Evolutionary conservation across 345 rosid genomes (phyloP), one percentile per base, ranked within the genome.

Genomic region (Sapria himalayana): DNA sequence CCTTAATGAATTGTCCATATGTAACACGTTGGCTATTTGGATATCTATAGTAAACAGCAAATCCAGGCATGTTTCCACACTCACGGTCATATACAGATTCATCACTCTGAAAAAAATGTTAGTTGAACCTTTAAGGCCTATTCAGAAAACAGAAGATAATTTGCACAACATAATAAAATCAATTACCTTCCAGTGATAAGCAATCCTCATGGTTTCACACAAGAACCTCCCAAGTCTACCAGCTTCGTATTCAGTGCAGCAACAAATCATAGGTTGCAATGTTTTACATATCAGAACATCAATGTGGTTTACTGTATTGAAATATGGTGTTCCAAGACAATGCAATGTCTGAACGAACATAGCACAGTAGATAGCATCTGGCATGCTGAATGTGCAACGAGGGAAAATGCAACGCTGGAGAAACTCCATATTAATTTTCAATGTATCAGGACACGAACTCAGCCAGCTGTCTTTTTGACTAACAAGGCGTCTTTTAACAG

Each of bases 51-150:
- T 84, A 84, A 32, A 91, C 96, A 61, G 99, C 99, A 61, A 91
- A 91, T 45, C 99, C 99, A 27, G 99, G 99, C 99, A 73, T 91
- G 61, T 91, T 91, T 50, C 96, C 96, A 22, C 99, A 84, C 52
- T 91, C 93, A 16, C 66, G 69, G 66, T 91, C 99, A 56, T 91
- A 91, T 38, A 91, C 65, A 33, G 96, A 73, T 61, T 91, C 99
- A 35, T 81, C 81, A 44, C 96, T 84, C 96, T 84, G 79, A 12
- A 64, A 46, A 59, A 38, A 14, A 15, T 17, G 25, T 39, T 25
- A 21, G 21, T 15, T 17, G 37, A 5, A 19, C 16, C 23, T 16
- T 15, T 29, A 44, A 52, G 22, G 33, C 19, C 17, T 33, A 51
- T 15, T 19, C 19, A 52, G 15, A 42, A 7, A 42, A 32, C 33